Evolutionary conservation across 305 asterid genomes (phyloP), one percentile per base, ranked within the genome.

Genomic region (Coffea humblotiana): DNA sequence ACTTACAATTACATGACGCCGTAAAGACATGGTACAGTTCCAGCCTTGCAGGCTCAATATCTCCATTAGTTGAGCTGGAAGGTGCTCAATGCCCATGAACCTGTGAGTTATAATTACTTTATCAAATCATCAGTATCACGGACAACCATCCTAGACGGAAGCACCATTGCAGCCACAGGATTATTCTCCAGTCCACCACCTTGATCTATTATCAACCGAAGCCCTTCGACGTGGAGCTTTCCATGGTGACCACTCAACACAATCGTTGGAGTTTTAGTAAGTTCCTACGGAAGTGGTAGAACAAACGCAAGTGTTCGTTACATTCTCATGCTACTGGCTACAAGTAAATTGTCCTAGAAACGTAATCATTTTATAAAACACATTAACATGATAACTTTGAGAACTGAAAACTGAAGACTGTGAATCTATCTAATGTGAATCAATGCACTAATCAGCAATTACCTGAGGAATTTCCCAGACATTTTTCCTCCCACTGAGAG

Each of bases 391-490:
- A 11, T 61, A 40, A 60, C 51, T 12, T 48, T 35, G 1, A 47
- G 51, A 61, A 32, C n/a, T 54, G 11, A 13, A 8, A 74, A 27
- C 67, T 3, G 18, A 40, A 40, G 43, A 40, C 3, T 40, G 43
- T 40, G 19, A 49, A 45, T 8, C 51, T 48, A 27, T 61, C 9
- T n/a, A 16, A 43, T 66, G 72, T 76, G 47, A 56, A 61, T 51
- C 29, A 58, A 72, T 58, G 35, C 19, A 72, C 37, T 47, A 69
- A 32, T 15, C 74, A 77, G 81, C 54, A 80, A 82, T 79, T 74
- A 91, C 97, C 97, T 88, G 83, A 0, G 99, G 99, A 12, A 92
- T 93, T 73, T 93, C 87, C 98, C 97, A 92, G 25, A 93, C 97
- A 35, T 90, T 89, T 85, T 85, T 88, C 83, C 99, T 85, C 82